A percentile compares a stretch with the other conserved stretches of the same genome.
phyloP scores from a whole-genome alignment of 2,329 filamentous ascomycete genomes.

The Pezizomycotina sp. region DNA sequence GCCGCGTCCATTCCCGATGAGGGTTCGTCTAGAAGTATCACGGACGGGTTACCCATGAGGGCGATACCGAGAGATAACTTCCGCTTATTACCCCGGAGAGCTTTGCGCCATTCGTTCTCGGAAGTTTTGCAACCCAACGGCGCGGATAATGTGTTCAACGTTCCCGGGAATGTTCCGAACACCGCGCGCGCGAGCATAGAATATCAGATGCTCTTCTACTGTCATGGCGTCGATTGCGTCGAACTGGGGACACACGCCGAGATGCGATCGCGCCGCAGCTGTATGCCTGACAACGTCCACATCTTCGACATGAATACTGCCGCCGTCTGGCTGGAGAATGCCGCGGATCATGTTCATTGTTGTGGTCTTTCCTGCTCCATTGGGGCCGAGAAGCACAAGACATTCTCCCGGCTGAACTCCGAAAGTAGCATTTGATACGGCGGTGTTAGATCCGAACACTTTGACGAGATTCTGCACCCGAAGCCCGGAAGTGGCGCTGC shows the following conservation, averaged over 20 bases:
- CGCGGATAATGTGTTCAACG: conserved; percentile 58
- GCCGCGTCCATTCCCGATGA: conserved; percentile 79
- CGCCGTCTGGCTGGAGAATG: conserved; percentile 63
- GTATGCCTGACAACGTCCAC: conserved; percentile 57
- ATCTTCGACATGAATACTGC: conserved; percentile 66
- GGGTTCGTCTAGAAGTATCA: conserved; percentile 78
- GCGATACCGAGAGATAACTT: conserved; percentile 81
- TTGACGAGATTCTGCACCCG: conserved; percentile 70
- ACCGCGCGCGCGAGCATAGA: conserved; percentile 74
- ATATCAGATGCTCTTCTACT: conserved; percentile 66
- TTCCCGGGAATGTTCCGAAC: conserved; percentile 61
- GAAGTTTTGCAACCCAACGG: conserved; percentile 61
- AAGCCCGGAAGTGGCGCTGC: conserved; percentile 43
- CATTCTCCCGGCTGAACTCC: conserved; percentile 64
- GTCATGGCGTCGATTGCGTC: conserved; percentile 86
- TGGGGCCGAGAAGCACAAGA: conserved; percentile 76
- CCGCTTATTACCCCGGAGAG: conserved; percentile 86
- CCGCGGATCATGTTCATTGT: conserved; percentile 79
- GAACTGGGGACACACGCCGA: conserved; percentile 84
- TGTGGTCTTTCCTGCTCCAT: conserved; percentile 80
- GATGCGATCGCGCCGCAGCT: conserved; percentile 52
- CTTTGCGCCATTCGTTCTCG: conserved; percentile 57
- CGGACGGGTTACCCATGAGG: conserved; percentile 77
- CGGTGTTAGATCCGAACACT: conserved; percentile 55
- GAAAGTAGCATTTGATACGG: conserved; percentile 80